Evolutionary conservation across 2,329 filamentous ascomycete species (phyloP).

Genomic region (Colletotrichum liriopes): DNA sequence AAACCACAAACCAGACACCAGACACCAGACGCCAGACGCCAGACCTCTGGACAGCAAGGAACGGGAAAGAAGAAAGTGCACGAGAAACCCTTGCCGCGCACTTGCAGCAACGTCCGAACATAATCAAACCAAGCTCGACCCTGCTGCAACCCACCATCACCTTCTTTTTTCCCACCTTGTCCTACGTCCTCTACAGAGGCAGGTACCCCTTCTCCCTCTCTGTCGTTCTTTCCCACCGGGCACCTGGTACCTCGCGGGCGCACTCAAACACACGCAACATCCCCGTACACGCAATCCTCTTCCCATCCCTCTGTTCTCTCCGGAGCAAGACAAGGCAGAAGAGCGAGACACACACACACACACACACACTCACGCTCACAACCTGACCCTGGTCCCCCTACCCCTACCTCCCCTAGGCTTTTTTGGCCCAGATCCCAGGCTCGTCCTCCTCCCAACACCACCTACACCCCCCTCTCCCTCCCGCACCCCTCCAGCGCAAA

Average conservation of each 20-base stretch:
- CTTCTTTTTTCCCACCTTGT: slow-evolving; percentile 9
- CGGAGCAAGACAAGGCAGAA: slow-evolving; percentile 15
- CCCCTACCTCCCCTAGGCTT: slow-evolving; percentile 26
- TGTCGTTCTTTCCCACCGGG: not conserved
- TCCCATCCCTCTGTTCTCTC: not conserved
- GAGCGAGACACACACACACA: not conserved
- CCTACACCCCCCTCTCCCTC: slow-evolving; percentile 7
- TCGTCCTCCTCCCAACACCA: slow-evolving; percentile 23
- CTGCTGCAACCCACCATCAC: slow-evolving; percentile 29
- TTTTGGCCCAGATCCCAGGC: slow-evolving; percentile 30
- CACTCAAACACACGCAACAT: not conserved
- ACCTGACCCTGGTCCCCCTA: slow-evolving; percentile 21
- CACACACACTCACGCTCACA: slow-evolving; percentile 2
- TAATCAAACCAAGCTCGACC: slow-evolving; percentile 40
- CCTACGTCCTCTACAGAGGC: not conserved
- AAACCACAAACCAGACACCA: not conserved
- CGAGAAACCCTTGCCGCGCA: slow-evolving; percentile 5
- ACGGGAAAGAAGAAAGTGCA: slow-evolving; percentile 17
- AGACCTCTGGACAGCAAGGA: slow-evolving; percentile 8
- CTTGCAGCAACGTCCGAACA: slow-evolving; percentile 38
- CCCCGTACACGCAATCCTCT: not conserved
- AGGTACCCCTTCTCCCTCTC: not conserved
- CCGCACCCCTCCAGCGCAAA: slow-evolving; percentile 36
- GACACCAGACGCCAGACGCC: slow-evolving; percentile 13
- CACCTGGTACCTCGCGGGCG: slow-evolving; percentile 4